Base-by-base conservation (phyloP, 2,329 filamentous ascomycete genomes). In the Aspergillus brasiliensis region DNA sequence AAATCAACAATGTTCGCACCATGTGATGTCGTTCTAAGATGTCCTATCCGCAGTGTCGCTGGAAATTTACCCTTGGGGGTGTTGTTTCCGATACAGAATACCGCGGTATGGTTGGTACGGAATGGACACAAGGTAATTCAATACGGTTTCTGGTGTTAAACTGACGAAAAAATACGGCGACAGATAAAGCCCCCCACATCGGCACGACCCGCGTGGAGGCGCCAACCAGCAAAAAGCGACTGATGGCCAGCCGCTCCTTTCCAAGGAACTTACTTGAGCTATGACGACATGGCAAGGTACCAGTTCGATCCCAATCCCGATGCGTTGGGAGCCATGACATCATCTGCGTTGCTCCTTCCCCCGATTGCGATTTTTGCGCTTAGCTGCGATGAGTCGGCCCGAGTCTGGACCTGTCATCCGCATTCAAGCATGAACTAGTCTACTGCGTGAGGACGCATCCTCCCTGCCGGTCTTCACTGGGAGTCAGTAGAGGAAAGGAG, bases 201-300 rank as follows among this genome's bases (percentile, higher is more conserved):
- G 65, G 66, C 62, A 68, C 63, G 63, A 67, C 59, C 66, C 66
- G 66, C 52, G 60, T 62, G 58, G 57, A 38, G 59, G 44, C 38
- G 38, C 28, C 56, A 51, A 40, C 11, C 25, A 37, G 17, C 25
- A 17, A 23, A 28, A 46, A 57, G 25, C 49, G 21, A 27, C 21
- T 37, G 40, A 44, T 49, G 46, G 25, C 13, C 8, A 49, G 46
- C 40, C 40, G 40, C 40, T n/a, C 15, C 23, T 19, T 54, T 55
- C 52, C 52, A 55, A 55, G 52, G 38, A 55, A 55, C 38, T 10
- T 31, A 17, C n/a, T 8, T 19, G 38, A 31, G 21, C 23, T 55
- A 55, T 55, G 52, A 55, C 52, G 52, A 55, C 52, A 55, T 55
- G 8, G 25, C 15, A 55, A 42, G 27, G 27, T 46, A 44, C 38